Conservation (phyloP, 805 yeast genomes). For the Teunomyces atbi region DNA sequence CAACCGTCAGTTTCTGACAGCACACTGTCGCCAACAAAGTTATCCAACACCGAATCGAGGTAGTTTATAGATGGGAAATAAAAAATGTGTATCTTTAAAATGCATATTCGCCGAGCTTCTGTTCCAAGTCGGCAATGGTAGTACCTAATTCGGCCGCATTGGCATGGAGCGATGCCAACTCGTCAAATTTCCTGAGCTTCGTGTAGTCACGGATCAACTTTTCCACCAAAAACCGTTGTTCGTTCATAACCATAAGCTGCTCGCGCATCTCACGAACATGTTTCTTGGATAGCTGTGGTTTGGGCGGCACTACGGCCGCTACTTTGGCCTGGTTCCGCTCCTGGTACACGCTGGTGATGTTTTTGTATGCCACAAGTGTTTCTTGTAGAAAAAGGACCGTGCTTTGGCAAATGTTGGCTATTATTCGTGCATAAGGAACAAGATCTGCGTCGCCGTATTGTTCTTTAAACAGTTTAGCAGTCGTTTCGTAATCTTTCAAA, state of each 20-base stretch:
- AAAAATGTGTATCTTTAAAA: slow-evolving; percentile 21
- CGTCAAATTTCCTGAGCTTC: slow-evolving; percentile 73
- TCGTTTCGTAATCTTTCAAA: slow-evolving; percentile 33
- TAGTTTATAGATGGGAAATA: background rate
- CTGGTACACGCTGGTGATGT: slow-evolving; percentile 49
- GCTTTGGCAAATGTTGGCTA: slow-evolving; percentile 55
- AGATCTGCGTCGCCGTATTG: slow-evolving; percentile 10
- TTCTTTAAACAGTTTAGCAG: slow-evolving; percentile 22
- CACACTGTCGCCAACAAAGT: background rate
- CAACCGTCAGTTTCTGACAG: background rate
- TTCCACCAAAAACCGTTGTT: slow-evolving; percentile 72
- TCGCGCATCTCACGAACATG: slow-evolving; percentile 64
- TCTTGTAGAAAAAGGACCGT: slow-evolving; percentile 64
- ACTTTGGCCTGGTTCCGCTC: slow-evolving; percentile 23
- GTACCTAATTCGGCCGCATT: slow-evolving; percentile 56
- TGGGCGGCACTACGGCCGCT: slow-evolving; percentile 7
- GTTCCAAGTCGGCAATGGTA: slow-evolving; percentile 48
- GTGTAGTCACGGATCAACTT: slow-evolving; percentile 62
- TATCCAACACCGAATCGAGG: background rate
- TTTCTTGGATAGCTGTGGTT: slow-evolving; percentile 37
- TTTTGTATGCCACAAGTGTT: slow-evolving; percentile 61
- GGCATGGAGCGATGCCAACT: slow-evolving; percentile 55
- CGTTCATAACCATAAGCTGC: slow-evolving; percentile 81
- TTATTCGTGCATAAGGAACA: slow-evolving; percentile 23
- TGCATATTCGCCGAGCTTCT: slow-evolving; percentile 54